Percentiles rank a stretch among this genome's conserved stretches.
Evolutionary conservation across 1,284 basidiomycete species (phyloP).

Genomic region (Inonotus obliquus): DNA sequence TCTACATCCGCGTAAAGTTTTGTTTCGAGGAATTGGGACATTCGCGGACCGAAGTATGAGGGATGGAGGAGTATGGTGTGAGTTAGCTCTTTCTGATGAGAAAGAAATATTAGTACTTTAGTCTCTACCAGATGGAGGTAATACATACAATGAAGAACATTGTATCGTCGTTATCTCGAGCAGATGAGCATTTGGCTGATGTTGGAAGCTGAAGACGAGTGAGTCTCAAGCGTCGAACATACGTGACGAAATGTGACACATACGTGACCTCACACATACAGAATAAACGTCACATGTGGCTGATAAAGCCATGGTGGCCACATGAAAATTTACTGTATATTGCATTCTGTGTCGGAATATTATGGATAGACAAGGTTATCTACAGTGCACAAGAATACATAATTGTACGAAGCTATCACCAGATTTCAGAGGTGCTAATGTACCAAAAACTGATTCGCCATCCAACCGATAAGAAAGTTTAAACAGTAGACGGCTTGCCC

Average conservation of each 20-base stretch:
- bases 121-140: background rate
- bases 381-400: no score
- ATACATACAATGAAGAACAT: slow-evolving; percentile 78
- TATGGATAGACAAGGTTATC: no score
- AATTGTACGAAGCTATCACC: no score
- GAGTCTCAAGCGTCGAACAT: background rate
- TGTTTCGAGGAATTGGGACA: slow-evolving; percentile 88
- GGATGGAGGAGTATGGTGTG: slow-evolving; percentile 96
- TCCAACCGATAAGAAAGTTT: slow-evolving; percentile 38
- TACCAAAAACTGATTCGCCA: slow-evolving; percentile 70
- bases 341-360: no score
- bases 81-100: slow-evolving; percentile 80
- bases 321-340: no score
- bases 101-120: no score
- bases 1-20: slow-evolving; percentile 97
- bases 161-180: slow-evolving; percentile 17
- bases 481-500: slow-evolving; percentile 63
- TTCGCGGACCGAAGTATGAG: slow-evolving; percentile 95
- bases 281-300: no score
- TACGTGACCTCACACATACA: background rate
- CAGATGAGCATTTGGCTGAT: slow-evolving; percentile 1
- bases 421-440: slow-evolving; percentile 29
- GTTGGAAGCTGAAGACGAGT: background rate
- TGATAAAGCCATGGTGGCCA: no score
- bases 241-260: background rate